These are phyloP conservation scores for Chara braunii DNA, from an alignment of 139 green algal genomes.

Conservation along the genomic window DNA sequence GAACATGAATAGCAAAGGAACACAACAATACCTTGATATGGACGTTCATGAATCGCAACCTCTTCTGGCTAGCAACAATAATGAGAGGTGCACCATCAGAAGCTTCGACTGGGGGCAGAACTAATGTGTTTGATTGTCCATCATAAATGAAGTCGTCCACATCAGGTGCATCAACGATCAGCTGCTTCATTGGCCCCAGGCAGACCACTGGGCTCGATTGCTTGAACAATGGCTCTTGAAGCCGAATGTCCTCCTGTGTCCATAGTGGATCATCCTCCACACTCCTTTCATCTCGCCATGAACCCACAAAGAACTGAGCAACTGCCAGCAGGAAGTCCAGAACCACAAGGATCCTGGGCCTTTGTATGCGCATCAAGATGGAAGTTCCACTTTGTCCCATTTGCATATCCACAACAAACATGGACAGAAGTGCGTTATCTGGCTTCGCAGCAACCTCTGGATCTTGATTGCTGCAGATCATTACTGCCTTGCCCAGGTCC, in stretches of 20 bases:
- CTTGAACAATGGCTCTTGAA: conserved; percentile 15
- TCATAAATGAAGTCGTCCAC: conserved; percentile 60
- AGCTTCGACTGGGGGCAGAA: conserved; percentile 4
- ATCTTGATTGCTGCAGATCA: neutral
- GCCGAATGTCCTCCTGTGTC: conserved; percentile 22
- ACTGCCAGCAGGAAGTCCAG: conserved; percentile 75
- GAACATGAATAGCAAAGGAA: no score
- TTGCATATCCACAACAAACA: conserved; percentile 28
- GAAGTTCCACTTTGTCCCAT: neutral
- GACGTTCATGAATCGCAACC: conserved; percentile 71
- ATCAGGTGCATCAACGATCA: conserved; percentile 70
- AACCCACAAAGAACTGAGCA: conserved; percentile 27
- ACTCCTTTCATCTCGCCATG: no score
- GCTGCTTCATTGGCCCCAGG: conserved; percentile 67
- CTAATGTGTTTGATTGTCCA: conserved; percentile 16
- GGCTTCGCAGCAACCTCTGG: neutral
- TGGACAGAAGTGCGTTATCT: conserved; percentile 13
- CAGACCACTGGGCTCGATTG: conserved; percentile 57
- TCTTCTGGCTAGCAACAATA: conserved; percentile 61
- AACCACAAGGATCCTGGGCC: conserved; percentile 72
- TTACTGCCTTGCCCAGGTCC: conserved; percentile 1
- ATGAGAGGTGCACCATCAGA: conserved; percentile 62
- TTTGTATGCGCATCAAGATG: conserved; percentile 67
- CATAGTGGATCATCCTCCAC: conserved; percentile 5
- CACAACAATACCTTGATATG: conserved; percentile 56